Evolutionary conservation across 441 rosid genomes (phyloP).

Genomic region (Pelargonium myrrhifolium): DNA sequence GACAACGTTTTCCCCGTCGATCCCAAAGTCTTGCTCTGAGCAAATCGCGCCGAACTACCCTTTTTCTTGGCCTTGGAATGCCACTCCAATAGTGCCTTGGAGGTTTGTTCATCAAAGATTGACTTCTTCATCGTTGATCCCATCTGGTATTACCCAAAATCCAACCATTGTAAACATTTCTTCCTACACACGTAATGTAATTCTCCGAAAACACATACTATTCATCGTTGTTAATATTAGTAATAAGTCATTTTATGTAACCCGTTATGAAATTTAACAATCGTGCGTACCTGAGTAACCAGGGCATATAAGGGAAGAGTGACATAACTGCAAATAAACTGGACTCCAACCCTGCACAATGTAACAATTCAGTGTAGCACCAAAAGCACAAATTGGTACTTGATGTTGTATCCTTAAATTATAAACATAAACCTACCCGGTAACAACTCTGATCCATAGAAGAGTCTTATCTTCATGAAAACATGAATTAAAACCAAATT

Average conservation of each 20-base stretch:
- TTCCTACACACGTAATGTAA: too few relatives aligned
- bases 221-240: too few relatives aligned
- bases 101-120: slow-evolving; percentile 87
- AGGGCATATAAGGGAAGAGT: slow-evolving; percentile 97
- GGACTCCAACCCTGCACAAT: slow-evolving; percentile 56
- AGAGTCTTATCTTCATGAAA: slow-evolving; percentile 51
- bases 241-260: too few relatives aligned
- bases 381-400: too few relatives aligned
- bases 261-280: too few relatives aligned
- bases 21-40: not conserved
- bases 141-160: slow-evolving; percentile 43
- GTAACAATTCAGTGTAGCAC: too few relatives aligned
- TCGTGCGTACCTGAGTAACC: slow-evolving; percentile 96
- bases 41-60: slow-evolving; percentile 7
- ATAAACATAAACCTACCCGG: slow-evolving; percentile 54
- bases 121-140: slow-evolving; percentile 93
- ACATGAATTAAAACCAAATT: slow-evolving; percentile 77
- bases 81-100: slow-evolving; percentile 83
- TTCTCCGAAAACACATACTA: not conserved
- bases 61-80: slow-evolving; percentile 60
- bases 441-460: slow-evolving; percentile 36
- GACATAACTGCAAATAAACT: slow-evolving; percentile 81
- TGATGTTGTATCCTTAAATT: too few relatives aligned
- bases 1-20: not conserved
- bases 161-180: not conserved